A percentile compares a stretch with the other conserved stretches of the same genome.
Evolutionary conservation across 257 asterid species (phyloP).

Genomic region (Ilex aquifolium): DNA sequence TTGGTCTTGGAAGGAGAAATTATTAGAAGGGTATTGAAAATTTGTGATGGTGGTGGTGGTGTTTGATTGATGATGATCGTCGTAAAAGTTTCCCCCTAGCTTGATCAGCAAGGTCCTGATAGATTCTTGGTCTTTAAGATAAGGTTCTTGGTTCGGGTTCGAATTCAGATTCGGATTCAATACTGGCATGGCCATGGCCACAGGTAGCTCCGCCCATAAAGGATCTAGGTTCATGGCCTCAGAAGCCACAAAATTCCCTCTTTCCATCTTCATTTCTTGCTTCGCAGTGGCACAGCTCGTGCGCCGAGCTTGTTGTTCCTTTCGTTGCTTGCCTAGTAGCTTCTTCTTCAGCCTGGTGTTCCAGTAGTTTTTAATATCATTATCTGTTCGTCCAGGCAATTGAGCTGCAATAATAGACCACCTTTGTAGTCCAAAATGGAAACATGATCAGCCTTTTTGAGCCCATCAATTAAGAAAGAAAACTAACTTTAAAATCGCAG

Average conservation of each 20-base stretch:
- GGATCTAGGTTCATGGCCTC: background rate
- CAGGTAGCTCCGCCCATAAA: conserved; percentile 6
- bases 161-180: background rate
- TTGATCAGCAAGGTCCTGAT: background rate
- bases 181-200: conserved; percentile 1
- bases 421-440: conserved; percentile 7
- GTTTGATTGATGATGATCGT: no score
- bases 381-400: conserved; percentile 37
- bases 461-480: no score
- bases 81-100: no score
- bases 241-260: background rate
- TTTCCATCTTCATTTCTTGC: conserved; percentile 9
- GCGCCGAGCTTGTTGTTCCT: conserved; percentile 13
- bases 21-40: no score
- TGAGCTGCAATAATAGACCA: conserved; percentile 43
- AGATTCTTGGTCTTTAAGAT: conserved; percentile 2
- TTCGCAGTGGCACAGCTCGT: background rate
- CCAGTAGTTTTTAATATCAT: conserved; percentile 43
- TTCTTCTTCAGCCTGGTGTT: conserved; percentile 40
- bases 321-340: conserved; percentile 24
- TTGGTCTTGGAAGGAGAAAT: no score
- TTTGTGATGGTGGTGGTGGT: no score
- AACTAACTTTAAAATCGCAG: background rate
- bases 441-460: background rate
- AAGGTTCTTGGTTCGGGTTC: background rate